Percentiles rank a stretch among this genome's conserved stretches.
Conservation (phyloP, 2,329 filamentous ascomycete genomes). For the Periglandula ipomoeae region DNA sequence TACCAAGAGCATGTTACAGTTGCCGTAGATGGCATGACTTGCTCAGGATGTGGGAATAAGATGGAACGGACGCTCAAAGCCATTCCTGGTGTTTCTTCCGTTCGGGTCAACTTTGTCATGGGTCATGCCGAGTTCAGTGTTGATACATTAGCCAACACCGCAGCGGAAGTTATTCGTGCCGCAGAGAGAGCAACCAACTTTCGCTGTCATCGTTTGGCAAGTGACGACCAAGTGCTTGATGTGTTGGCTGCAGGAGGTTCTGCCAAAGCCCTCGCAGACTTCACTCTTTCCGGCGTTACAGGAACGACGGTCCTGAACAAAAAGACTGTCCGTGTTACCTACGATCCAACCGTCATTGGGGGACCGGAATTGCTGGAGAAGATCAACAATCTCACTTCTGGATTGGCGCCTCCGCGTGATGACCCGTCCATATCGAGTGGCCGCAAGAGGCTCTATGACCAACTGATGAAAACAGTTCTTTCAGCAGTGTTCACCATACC, state of each 20-base stretch:
- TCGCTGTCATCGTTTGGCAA: conserved; percentile 15
- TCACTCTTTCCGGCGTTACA: conserved; percentile 17
- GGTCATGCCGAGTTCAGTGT: conserved; percentile 25
- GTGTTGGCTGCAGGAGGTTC: conserved; percentile 14
- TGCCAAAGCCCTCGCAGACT: conserved; percentile 14
- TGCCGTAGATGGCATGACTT: conserved; percentile 27
- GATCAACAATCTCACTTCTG: conserved; percentile 12
- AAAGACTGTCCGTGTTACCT: conserved; percentile 21
- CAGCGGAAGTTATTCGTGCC: conserved; percentile 18
- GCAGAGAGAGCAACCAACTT: conserved; percentile 22
- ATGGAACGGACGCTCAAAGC: conserved; percentile 19
- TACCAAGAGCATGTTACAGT: conserved; percentile 18
- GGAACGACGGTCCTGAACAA: conserved; percentile 19
- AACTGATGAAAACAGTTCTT: conserved; percentile 21
- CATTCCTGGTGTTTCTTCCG: conserved; percentile 20
- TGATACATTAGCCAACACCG: conserved; percentile 15
- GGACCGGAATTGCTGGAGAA: conserved; percentile 19
- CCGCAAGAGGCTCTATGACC: conserved; percentile 21
- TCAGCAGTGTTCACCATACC: conserved; percentile 24
- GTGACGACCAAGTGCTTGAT: conserved; percentile 20
- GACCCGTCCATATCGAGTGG: conserved; percentile 24
- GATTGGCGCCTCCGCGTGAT: conserved; percentile 21
- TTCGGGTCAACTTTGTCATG: conserved; percentile 29
- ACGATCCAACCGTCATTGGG: conserved; percentile 25
- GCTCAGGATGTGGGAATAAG: conserved; percentile 27